Base-by-base conservation (phyloP, 1,284 basidiomycete genomes). In the Microbotryomycetes sp. region DNA sequence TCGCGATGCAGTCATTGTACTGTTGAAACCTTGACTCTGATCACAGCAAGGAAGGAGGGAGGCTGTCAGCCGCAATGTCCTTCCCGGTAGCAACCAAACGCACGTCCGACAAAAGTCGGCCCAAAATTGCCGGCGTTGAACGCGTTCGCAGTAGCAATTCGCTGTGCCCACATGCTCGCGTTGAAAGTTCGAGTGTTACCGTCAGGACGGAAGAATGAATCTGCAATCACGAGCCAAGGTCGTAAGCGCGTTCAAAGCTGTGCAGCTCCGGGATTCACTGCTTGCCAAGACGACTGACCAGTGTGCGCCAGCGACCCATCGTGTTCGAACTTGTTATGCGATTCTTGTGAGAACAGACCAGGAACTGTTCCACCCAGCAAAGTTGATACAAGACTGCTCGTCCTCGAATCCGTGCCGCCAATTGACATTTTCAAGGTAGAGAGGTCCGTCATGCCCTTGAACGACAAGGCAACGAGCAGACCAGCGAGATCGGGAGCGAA, bases 1-100 rank as follows among this genome's bases (percentile, higher is more conserved):
- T 53, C 31, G n/a, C n/a, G 26, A 53, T 24, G 52, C 52, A 53
- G 6, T 16, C 16, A 23, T 53, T 45, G 52, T 53, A 53, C 52
- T 29, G 21, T 23, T 53, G n/a, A 18, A 45, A 23, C 4, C 52
- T 27, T 26, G 52, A 7, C 26, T 53, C 52, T 53, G 35, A n/a
- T n/a, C n/a, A n/a, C n/a, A n/a, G n/a, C n/a, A n/a, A n/a, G n/a
- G n/a, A n/a, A n/a, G n/a, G n/a, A n/a, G n/a, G n/a, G n/a, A n/a
- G n/a, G n/a, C n/a, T n/a, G n/a, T n/a, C n/a, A n/a, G n/a, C n/a
- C n/a, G n/a, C n/a, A n/a, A n/a, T n/a, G n/a, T n/a, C n/a, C n/a
- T n/a, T n/a, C n/a, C n/a, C n/a, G n/a, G n/a, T n/a, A n/a, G n/a
- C n/a, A n/a, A n/a, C 3, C 29, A 45, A 11, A 29, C 15, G 27